These are phyloP conservation scores for Aspergillus thermomutatus DNA, from an alignment of 2,329 filamentous ascomycete genomes.

Conservation along the genomic window DNA sequence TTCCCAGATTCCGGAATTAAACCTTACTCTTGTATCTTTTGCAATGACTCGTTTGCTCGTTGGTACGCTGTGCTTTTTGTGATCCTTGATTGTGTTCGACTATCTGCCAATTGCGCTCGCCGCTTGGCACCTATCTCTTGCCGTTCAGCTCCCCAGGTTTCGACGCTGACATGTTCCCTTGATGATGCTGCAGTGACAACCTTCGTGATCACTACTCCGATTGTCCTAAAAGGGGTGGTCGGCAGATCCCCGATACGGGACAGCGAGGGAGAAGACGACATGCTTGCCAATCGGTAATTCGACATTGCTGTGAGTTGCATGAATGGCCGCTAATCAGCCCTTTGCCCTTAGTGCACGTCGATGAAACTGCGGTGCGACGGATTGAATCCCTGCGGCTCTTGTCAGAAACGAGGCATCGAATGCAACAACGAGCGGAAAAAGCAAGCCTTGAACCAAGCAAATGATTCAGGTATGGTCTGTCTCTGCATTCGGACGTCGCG, in stretches of 20 bases:
- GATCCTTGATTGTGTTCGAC: too few relatives aligned
- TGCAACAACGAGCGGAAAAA: constrained; percentile 36
- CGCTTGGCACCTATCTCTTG: neutral
- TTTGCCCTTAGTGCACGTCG: constrained; percentile 38
- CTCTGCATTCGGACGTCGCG: too few relatives aligned
- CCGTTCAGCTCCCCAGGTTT: neutral
- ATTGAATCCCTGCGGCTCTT: constrained; percentile 42
- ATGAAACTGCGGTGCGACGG: constrained; percentile 50
- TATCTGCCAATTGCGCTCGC: neutral
- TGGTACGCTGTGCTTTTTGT: constrained; percentile 31
- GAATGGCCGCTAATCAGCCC: constrained; percentile 1
- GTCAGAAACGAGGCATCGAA: constrained; percentile 40
- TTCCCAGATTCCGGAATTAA: constrained; percentile 45
- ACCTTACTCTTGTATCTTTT: constrained; percentile 47
- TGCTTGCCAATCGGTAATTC: constrained; percentile 46
- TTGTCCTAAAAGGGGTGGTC: constrained; percentile 41
- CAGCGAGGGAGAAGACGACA: constrained; percentile 45
- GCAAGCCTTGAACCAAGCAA: constrained; percentile 9
- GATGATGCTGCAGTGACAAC: constrained; percentile 37
- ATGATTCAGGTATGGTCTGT: constrained; percentile 18
- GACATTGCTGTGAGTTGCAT: neutral
- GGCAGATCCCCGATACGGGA: constrained; percentile 43
- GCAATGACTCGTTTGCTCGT: constrained; percentile 44
- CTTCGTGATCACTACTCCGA: constrained; percentile 45
- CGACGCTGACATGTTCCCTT: neutral